phyloP scores from a whole-genome alignment of 163 green algal genomes.

The Prototheca stagnorum region DNA sequence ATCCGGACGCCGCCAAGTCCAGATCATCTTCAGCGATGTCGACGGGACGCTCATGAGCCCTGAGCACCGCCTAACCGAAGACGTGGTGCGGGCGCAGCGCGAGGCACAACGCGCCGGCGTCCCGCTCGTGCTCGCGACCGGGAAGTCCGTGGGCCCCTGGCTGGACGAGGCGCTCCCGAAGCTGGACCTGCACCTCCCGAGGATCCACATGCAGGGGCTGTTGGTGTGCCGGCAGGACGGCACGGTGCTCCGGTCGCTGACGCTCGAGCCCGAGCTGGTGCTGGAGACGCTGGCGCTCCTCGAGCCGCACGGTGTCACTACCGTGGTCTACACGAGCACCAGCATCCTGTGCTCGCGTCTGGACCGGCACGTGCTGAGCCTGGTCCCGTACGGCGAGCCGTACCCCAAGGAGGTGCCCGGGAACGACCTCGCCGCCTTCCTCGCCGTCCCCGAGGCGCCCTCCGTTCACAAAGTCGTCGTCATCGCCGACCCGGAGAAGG shows the following conservation, averaged over 20 bases:
- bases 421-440: not conserved
- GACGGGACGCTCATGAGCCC: constrained; percentile 39
- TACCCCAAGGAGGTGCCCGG: constrained; percentile 24
- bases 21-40: constrained; percentile 35
- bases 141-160: constrained; percentile 33
- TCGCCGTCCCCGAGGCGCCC: not conserved
- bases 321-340: constrained; percentile 31
- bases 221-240: constrained; percentile 21
- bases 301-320: not conserved
- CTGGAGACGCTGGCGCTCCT: not conserved
- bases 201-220: constrained; percentile 31
- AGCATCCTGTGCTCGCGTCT: constrained; percentile 34
- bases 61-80: constrained; percentile 15
- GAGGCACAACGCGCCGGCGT: constrained; percentile 3
- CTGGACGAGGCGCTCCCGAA: constrained; percentile 5
- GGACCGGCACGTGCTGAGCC: constrained; percentile 45
- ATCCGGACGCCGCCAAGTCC: not conserved
- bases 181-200: not conserved
- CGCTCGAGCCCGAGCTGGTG: constrained; percentile 22
- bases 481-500: not conserved
- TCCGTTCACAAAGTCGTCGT: not conserved
- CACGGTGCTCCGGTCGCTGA: constrained; percentile 12
- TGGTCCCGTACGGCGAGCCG: constrained; percentile 61
- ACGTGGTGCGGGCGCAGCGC: constrained; percentile 1
- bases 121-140: constrained; percentile 24